These are phyloP conservation scores for Eutrema salsugineum DNA, from an alignment of 441 rosid genomes.

Conservation along the genomic window DNA sequence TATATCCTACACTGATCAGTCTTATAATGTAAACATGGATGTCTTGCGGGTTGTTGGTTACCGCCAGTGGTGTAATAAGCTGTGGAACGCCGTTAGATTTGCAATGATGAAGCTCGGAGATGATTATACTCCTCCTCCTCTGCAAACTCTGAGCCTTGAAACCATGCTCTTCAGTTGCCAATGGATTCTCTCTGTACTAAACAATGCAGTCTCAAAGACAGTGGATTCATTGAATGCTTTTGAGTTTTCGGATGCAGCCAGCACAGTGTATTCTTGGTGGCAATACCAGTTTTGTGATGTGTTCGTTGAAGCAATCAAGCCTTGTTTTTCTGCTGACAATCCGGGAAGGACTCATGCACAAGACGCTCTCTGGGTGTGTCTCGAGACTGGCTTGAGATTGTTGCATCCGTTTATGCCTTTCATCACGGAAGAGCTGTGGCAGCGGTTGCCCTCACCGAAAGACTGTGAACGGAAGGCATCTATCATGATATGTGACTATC, in stretches of 20 bases:
- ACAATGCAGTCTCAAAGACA: slow-evolving; percentile 57
- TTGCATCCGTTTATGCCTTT: slow-evolving; percentile 93
- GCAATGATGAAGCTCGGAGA: slow-evolving; percentile 80
- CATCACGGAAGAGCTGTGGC: slow-evolving; percentile 88
- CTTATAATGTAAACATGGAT: slow-evolving; percentile 81
- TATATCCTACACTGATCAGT: slow-evolving; percentile 79
- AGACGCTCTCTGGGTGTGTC: slow-evolving; percentile 65
- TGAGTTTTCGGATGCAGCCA: slow-evolving; percentile 70
- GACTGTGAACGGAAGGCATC: slow-evolving; percentile 45
- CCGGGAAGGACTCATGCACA: slow-evolving; percentile 45
- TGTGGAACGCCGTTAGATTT: slow-evolving; percentile 88
- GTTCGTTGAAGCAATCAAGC: slow-evolving; percentile 74
- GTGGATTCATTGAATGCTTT: slow-evolving; percentile 48
- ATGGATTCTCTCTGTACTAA: slow-evolving; percentile 78
- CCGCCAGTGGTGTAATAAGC: slow-evolving; percentile 91
- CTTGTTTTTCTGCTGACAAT: slow-evolving; percentile 55
- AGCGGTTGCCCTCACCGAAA: slow-evolving; percentile 57
- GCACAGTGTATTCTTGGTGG: slow-evolving; percentile 77
- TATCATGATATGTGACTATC: slow-evolving; percentile 65
- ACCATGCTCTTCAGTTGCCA: slow-evolving; percentile 65
- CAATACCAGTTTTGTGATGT: slow-evolving; percentile 86
- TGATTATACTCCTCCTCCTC: slow-evolving; percentile 57
- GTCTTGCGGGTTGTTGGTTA: slow-evolving; percentile 85
- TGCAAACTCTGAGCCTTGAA: slow-evolving; percentile 24
- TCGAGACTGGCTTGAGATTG: slow-evolving; percentile 71